Evolutionary conservation across 2,329 filamentous ascomycete species (phyloP), one percentile per base, ranked within the genome.

Genomic region (Aspergillus caelatus): DNA sequence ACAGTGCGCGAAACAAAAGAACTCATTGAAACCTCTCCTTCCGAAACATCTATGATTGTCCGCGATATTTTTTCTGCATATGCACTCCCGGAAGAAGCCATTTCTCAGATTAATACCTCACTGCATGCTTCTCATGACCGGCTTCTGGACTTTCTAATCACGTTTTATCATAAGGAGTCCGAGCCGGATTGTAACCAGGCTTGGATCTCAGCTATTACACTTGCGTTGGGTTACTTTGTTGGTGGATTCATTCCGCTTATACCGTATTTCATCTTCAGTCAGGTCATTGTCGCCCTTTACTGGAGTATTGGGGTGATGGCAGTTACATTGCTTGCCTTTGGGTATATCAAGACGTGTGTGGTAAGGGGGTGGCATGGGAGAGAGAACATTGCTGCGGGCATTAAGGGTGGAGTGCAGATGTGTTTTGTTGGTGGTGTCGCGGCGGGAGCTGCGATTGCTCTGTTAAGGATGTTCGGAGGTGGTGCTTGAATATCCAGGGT

Each of bases 221-320:
- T 92, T 70, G 87, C 89, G 0, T 71, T 88, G 19, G 88, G 88
- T 41, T 92, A 92, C 74, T 88, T 92, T 58, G 75, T 91, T 26
- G 90, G 90, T 23, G 90, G 90, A 0, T 80, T 91, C 60, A 84
- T 92, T n/a, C 89, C 90, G 16, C 83, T 92, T 70, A 77, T 90
- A 48, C 90, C 90, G 0, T 92, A 92, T 77, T 88, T 92, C 67
- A 81, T 89, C 60, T 79, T 83, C 21, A 65, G 80, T 6, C 71
- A 79, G 30, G 80, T 85, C 7, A 70, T 77, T 39, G 65, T 74
- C 19, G 84, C 83, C 9, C 78, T 93, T 57, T 81, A 84, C 62
- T 78, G 71, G 67, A 80, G 78, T 61, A 77, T 79, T 61, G 77
- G 71, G 1, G 76, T 81, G 11, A 81, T 81, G 78, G 79, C 65